Evolutionary conservation across 1,284 basidiomycete genomes (phyloP), one percentile per base, ranked within the genome.

Genomic region (Marasmius fiardii): DNA sequence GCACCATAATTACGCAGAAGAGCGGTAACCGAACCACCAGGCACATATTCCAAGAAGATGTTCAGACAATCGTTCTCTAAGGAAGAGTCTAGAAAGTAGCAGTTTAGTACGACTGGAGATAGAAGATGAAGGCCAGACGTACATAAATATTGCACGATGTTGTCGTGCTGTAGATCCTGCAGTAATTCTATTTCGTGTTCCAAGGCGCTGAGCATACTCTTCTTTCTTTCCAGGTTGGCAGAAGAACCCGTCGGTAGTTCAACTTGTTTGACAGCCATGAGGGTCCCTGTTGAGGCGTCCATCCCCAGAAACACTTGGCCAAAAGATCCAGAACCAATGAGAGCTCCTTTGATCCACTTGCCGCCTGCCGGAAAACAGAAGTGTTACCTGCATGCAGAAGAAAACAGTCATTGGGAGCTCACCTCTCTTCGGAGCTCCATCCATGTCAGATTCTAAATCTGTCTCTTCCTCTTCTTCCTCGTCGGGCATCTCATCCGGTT

Each of bases 231-330:
- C 65, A 96, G 92, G 67, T 94, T 96, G 21, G 91, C 85, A 8
- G 88, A 88, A 26, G 89, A 87, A 16, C 92, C 90, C 0, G 88
- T 90, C 0, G 94, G 93, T 26, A 99, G 81, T 66, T 98, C 93
- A 49, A 99, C 97, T 79, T 99, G 96, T 76, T 99, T 99, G 61
- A 99, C 97, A 24, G 97, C 97, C 97, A 99, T 99, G 58, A 99
- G 79, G 11, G 95, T 79, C 28, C 97, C 97, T 49, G 85, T 93
- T 35, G 90, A 83, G 1, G 95, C 93, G 71, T 98, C 95, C 95
- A 99, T 98, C 34, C 95, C 97, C 14, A 99, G 85, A 72, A 93
- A 97, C 26, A 97, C 95, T 63, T 92, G 92, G 37, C 95, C 95
- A 67, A 97, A 98, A 0, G 95, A 95, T 3, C 97, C 97, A 21